A percentile compares a stretch with the other conserved stretches of the same genome.
These are phyloP conservation scores for Medicago arabica DNA, from an alignment of 306 rosid species.

Conservation along the genomic window DNA sequence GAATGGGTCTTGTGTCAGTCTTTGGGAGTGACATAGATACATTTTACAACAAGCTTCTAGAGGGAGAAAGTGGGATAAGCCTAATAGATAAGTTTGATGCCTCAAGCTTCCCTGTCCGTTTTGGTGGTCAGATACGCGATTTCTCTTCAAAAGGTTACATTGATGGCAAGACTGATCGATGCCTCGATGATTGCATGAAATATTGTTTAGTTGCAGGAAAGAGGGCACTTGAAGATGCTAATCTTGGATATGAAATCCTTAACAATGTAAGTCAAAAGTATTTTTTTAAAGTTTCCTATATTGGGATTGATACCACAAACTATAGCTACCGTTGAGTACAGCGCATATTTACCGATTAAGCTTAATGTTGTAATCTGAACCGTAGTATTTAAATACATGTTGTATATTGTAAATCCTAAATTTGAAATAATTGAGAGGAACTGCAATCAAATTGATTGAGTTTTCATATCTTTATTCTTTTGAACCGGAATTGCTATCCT, in stretches of 20 bases:
- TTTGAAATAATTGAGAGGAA: not conserved
- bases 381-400: too few relatives aligned
- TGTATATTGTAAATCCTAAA: too few relatives aligned
- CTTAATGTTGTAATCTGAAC: not conserved
- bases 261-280: slow-evolving; percentile 39
- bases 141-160: slow-evolving; percentile 67
- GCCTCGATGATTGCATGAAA: slow-evolving; percentile 72
- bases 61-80: slow-evolving; percentile 83
- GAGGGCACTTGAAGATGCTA: slow-evolving; percentile 75
- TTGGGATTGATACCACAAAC: not conserved
- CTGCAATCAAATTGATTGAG: not conserved
- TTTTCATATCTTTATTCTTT: not conserved
- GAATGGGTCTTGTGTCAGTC: slow-evolving; percentile 77
- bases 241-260: slow-evolving; percentile 64
- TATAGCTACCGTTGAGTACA: not conserved
- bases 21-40: slow-evolving; percentile 66
- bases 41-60: slow-evolving; percentile 66
- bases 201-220: slow-evolving; percentile 70
- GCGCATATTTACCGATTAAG: too few relatives aligned
- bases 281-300: not conserved
- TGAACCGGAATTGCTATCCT: not conserved
- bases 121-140: slow-evolving; percentile 64
- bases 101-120: slow-evolving; percentile 60
- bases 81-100: slow-evolving; percentile 69
- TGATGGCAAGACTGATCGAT: slow-evolving; percentile 61